Conservation (phyloP, 2,329 filamentous ascomycete genomes). For the Fusarium cyanostomum region DNA sequence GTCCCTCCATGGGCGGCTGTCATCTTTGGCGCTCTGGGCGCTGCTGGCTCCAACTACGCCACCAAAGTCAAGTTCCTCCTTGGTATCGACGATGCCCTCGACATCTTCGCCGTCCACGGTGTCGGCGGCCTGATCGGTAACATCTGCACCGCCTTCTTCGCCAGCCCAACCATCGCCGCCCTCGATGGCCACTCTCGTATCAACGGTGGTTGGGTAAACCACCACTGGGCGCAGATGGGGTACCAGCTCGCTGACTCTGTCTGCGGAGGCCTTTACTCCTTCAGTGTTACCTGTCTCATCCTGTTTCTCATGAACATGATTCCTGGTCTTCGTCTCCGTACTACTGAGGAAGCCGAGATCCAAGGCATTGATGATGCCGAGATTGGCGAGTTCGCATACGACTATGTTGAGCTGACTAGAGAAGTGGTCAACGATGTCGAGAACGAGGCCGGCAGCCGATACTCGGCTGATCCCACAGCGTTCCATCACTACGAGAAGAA, state of each 20-base stretch:
- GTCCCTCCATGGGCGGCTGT: slow-evolving; percentile 88
- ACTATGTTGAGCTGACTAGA: slow-evolving; percentile 85
- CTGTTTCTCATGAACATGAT: slow-evolving; percentile 83
- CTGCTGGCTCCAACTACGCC: slow-evolving; percentile 84
- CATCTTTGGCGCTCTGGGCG: slow-evolving; percentile 79
- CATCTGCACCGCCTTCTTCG: slow-evolving; percentile 82
- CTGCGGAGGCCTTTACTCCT: slow-evolving; percentile 80
- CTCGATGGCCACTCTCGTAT: slow-evolving; percentile 77
- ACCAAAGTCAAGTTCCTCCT: slow-evolving; percentile 91
- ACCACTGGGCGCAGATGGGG: slow-evolving; percentile 82
- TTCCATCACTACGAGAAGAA: slow-evolving; percentile 60
- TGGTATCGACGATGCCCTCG: slow-evolving; percentile 82
- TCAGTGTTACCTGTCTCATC: slow-evolving; percentile 79
- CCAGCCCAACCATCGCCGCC: slow-evolving; percentile 83
- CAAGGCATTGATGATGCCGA: slow-evolving; percentile 89
- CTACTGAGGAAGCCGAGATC: slow-evolving; percentile 80
- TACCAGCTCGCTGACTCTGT: slow-evolving; percentile 87
- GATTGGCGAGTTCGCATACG: slow-evolving; percentile 95
- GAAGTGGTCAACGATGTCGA: slow-evolving; percentile 60
- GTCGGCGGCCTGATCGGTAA: slow-evolving; percentile 83
- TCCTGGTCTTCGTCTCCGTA: slow-evolving; percentile 78
- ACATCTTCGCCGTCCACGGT: slow-evolving; percentile 87
- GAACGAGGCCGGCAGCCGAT: slow-evolving; percentile 55
- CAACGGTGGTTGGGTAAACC: slow-evolving; percentile 82
- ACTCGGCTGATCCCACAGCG: slow-evolving; percentile 52